Conservation (phyloP, 1,284 basidiomycete genomes). For the Psilocybe mexicana region DNA sequence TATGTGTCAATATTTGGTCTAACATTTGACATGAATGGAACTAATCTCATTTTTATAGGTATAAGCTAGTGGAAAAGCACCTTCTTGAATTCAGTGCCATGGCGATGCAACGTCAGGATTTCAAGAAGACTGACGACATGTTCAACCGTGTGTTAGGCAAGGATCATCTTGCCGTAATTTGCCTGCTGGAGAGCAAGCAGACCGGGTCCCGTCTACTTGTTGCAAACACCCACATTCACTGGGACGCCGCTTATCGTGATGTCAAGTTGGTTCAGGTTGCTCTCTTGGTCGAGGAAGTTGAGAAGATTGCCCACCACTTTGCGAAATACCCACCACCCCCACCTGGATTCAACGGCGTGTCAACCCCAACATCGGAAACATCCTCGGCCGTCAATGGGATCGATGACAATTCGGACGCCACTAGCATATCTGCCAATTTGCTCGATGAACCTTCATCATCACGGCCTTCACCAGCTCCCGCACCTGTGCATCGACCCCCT, state of each 20-base stretch:
- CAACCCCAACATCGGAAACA: constrained; percentile 8
- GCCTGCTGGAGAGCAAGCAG: constrained; percentile 83
- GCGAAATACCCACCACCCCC: constrained; percentile 78
- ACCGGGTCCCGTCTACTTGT: constrained; percentile 89
- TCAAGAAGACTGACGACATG: constrained; percentile 99
- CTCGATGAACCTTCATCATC: constrained; percentile 3
- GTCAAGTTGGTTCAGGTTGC: constrained; percentile 98
- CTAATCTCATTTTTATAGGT: constrained; percentile 49
- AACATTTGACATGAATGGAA: constrained; percentile 7
- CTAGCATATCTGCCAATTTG: constrained; percentile 20
- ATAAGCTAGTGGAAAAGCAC: constrained; percentile 91
- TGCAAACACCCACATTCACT: constrained; percentile 91
- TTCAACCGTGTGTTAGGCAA: constrained; percentile 98
- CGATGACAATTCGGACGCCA: constrained; percentile 17
- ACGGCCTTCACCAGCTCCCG: constrained; percentile 29
- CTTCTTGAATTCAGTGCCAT: constrained; percentile 94
- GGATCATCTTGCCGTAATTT: constrained; percentile 92
- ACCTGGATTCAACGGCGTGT: constrained; percentile 13
- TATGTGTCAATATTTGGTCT: constrained; percentile 43
- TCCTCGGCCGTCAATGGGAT: constrained; percentile 12
- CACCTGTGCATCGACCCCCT: constrained; percentile 42
- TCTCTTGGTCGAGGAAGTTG: constrained; percentile 90
- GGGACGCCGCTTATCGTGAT: constrained; percentile 92
- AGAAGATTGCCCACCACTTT: constrained; percentile 87
- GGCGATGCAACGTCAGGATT: constrained; percentile 92